These are phyloP conservation scores for Ophiocordyceps robertsii DNA, from an alignment of 2,329 filamentous ascomycete genomes.

Conservation along the genomic window DNA sequence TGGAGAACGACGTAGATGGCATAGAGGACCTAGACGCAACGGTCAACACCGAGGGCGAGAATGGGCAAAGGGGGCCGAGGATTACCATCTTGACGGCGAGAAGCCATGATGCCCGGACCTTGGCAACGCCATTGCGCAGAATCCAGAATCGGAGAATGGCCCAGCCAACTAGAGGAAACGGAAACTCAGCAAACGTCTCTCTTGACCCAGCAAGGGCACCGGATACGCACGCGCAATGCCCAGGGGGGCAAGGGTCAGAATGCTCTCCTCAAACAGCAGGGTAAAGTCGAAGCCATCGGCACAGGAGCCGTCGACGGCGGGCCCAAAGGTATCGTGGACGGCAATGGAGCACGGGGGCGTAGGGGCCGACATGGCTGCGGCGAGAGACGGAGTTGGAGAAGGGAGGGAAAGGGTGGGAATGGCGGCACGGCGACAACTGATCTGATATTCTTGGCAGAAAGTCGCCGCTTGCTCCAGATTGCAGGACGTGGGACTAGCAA, in stretches of 20 bases:
- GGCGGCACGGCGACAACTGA: neutral
- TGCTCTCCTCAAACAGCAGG: conserved; percentile 13
- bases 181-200: neutral
- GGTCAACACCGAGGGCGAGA: too few relatives aligned
- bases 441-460: neutral
- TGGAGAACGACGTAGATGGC: conserved; percentile 5
- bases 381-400: neutral
- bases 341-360: conserved; percentile 3
- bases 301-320: conserved; percentile 6
- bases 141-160: conserved; percentile 1
- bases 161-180: conserved; percentile 1
- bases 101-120: conserved; percentile 6
- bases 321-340: conserved; percentile 7
- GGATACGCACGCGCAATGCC: conserved; percentile 5
- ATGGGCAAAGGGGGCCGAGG: neutral
- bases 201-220: neutral
- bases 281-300: conserved; percentile 16
- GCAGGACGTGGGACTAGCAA: too few relatives aligned
- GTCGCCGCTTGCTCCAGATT: too few relatives aligned
- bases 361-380: conserved; percentile 1
- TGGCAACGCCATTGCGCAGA: conserved; percentile 3
- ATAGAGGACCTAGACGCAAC: conserved; percentile 1
- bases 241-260: conserved; percentile 11
- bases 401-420: neutral
- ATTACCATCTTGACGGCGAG: conserved; percentile 6